Evolutionary conservation across 1,284 basidiomycete species (phyloP).

Genomic region (Malassezia restricta): DNA sequence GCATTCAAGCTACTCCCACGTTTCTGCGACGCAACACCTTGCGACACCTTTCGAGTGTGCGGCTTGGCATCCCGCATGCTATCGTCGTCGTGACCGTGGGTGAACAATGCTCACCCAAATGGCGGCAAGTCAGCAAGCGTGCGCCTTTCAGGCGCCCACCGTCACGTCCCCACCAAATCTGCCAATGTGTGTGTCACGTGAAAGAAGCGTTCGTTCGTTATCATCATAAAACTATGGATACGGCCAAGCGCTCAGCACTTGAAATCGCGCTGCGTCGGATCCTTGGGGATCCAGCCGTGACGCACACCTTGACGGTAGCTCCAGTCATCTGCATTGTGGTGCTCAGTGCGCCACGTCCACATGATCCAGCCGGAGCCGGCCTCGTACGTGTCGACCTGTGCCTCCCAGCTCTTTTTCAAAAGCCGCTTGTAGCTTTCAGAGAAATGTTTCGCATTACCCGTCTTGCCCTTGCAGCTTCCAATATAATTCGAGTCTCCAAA

Average conservation of each 20-base stretch:
- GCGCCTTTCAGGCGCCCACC: no score
- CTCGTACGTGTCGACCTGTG: constrained; percentile 52
- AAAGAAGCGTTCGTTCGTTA: not conserved
- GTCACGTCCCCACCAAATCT: no score
- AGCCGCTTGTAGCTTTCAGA: constrained; percentile 68
- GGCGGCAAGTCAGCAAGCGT: no score
- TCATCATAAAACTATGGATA: not conserved
- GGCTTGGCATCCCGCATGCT: no score
- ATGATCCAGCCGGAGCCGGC: constrained; percentile 61
- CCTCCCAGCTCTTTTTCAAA: constrained; percentile 71
- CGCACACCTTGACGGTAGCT: constrained; percentile 41
- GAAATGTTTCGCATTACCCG: constrained; percentile 62
- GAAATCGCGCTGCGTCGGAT: constrained; percentile 16
- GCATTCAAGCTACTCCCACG: no score
- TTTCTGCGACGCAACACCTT: no score
- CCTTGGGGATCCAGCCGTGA: constrained; percentile 34
- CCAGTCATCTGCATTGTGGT: constrained; percentile 37
- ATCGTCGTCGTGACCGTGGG: no score
- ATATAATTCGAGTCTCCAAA: constrained; percentile 48
- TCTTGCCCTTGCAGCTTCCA: constrained; percentile 62
- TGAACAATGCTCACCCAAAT: no score
- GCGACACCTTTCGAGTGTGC: no score
- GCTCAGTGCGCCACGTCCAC: constrained; percentile 67
- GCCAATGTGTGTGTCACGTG: no score
- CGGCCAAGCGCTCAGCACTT: not conserved